Percentiles rank a stretch among this genome's conserved stretches.
phyloP scores from a whole-genome alignment of 2,329 filamentous ascomycete genomes.

The Cladobotryum mycophilum region DNA sequence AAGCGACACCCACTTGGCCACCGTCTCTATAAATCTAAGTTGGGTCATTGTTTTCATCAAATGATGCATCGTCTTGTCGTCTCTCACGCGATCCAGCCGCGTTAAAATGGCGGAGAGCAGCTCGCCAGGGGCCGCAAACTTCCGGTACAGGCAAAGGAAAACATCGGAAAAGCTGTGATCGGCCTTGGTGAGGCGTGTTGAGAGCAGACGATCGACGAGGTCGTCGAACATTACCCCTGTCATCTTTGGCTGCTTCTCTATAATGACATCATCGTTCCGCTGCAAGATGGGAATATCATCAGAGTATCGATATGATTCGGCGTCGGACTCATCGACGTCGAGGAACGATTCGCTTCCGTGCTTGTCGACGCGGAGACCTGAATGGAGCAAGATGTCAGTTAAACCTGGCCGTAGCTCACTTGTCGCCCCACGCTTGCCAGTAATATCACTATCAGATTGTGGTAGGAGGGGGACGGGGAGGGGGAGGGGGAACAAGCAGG shows the following conservation, averaged over 20 bases:
- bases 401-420: not conserved
- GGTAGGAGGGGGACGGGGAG: no score
- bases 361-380: slow-evolving; percentile 48
- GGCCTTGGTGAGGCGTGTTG: slow-evolving; percentile 74
- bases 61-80: slow-evolving; percentile 60
- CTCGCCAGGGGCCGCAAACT: slow-evolving; percentile 77
- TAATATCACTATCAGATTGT: no score
- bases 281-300: slow-evolving; percentile 63
- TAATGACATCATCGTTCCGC: slow-evolving; percentile 57
- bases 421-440: no score
- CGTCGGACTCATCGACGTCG: slow-evolving; percentile 64
- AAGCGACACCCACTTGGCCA: slow-evolving; percentile 81
- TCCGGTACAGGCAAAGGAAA: slow-evolving; percentile 89
- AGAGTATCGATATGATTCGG: slow-evolving; percentile 58
- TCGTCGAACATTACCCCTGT: slow-evolving; percentile 58
- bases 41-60: slow-evolving; percentile 76
- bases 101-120: slow-evolving; percentile 73
- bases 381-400: slow-evolving; percentile 41
- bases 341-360: slow-evolving; percentile 51
- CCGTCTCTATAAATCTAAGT: slow-evolving; percentile 72
- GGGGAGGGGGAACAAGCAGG: no score
- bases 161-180: slow-evolving; percentile 84
- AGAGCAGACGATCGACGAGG: slow-evolving; percentile 79
- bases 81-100: slow-evolving; percentile 64
- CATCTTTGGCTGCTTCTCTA: slow-evolving; percentile 42